A percentile compares a stretch with the other conserved stretches of the same genome.
phyloP scores from a whole-genome alignment of 2,329 filamentous ascomycete genomes.

The Remersonia thermophila region DNA sequence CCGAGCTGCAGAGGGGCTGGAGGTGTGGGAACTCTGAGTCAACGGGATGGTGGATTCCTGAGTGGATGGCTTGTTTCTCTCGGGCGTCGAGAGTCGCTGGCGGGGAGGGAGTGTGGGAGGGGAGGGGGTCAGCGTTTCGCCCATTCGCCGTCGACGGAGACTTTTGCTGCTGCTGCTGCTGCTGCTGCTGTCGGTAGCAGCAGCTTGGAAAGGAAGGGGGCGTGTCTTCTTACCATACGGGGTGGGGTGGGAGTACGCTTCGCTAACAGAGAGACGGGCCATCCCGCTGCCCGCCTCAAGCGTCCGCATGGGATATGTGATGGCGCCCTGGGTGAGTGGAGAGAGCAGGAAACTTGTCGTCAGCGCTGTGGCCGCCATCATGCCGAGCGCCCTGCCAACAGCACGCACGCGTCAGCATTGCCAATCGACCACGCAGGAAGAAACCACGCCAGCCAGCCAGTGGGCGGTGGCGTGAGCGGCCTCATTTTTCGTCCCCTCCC shows the following conservation, averaged over 20 bases:
- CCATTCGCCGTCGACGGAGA: not conserved
- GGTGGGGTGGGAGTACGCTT: slow-evolving; percentile 12
- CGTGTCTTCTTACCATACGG: slow-evolving; percentile 13
- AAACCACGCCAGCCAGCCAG: not conserved
- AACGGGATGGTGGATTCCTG: slow-evolving; percentile 13
- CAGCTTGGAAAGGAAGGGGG: no score
- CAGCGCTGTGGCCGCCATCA: slow-evolving; percentile 15
- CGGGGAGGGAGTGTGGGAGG: not conserved
- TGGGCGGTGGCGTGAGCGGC: not conserved
- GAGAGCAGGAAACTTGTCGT: slow-evolving; percentile 14
- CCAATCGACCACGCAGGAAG: not conserved
- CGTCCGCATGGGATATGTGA: slow-evolving; percentile 13
- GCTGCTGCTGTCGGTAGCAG: no score
- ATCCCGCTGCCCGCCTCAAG: slow-evolving; percentile 7
- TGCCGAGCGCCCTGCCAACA: slow-evolving; percentile 15
- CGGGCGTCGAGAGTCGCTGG: slow-evolving; percentile 9
- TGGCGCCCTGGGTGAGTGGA: slow-evolving; percentile 16
- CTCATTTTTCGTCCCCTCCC: not conserved
- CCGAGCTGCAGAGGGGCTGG: slow-evolving; percentile 14
- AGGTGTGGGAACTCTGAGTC: slow-evolving; percentile 8
- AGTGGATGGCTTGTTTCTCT: slow-evolving; percentile 17
- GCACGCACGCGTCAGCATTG: no score
- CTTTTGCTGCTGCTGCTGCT: no score
- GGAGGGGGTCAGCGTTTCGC: not conserved
- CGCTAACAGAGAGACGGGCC: slow-evolving; percentile 11